Percentiles rank a stretch among this genome's conserved stretches.
phyloP scores from a whole-genome alignment of 2,329 filamentous ascomycete genomes.

The Paecilomyces niveus region DNA sequence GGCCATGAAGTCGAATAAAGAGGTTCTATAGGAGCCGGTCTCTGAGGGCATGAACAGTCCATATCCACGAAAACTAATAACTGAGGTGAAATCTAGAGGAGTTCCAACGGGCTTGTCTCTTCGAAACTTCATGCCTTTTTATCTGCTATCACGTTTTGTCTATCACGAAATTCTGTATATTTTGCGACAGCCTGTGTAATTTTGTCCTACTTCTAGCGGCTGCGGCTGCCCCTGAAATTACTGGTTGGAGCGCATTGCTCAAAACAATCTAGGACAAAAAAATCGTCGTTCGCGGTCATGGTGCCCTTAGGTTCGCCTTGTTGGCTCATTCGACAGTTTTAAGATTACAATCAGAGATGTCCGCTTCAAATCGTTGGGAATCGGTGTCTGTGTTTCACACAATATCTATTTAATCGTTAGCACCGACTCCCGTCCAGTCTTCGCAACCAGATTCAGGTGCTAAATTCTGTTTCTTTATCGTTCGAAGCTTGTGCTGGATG shows the following conservation, averaged over 20 bases:
- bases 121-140: neutral
- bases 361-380: too few relatives aligned
- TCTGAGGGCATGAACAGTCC: neutral
- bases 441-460: too few relatives aligned
- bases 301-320: neutral
- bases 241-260: neutral
- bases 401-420: too few relatives aligned
- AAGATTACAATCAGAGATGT: neutral
- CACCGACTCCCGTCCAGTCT: too few relatives aligned
- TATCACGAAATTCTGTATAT: neutral
- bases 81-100: neutral
- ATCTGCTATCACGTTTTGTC: neutral
- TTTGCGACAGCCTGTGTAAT: neutral
- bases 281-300: neutral
- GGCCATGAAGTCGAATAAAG: conserved; percentile 29
- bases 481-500: neutral
- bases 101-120: neutral
- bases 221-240: neutral
- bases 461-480: too few relatives aligned
- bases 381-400: too few relatives aligned
- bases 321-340: neutral
- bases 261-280: neutral
- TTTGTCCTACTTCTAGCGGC: neutral
- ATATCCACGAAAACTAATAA: neutral
- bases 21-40: neutral